These are phyloP conservation scores for Ogataea corticis DNA, from an alignment of 805 yeast genomes.

Conservation along the genomic window DNA sequence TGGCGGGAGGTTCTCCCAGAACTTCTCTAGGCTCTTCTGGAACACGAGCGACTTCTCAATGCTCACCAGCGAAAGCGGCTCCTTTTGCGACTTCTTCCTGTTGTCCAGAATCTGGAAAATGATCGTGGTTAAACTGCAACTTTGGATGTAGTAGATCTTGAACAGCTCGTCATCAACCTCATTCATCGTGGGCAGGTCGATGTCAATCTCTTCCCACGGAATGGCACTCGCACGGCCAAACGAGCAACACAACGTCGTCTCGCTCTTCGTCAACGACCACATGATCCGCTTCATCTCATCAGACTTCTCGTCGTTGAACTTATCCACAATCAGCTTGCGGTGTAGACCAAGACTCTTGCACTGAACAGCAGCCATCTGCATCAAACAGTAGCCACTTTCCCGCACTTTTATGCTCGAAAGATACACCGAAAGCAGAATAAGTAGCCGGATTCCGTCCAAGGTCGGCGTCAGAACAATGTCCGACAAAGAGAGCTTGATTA, in stretches of 20 bases:
- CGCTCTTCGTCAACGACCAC: conserved; percentile 47
- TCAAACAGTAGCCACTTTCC: conserved; percentile 49
- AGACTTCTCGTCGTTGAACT: conserved; percentile 34
- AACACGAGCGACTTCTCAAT: conserved; percentile 41
- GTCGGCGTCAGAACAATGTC: conserved; percentile 47
- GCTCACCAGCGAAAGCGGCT: conserved; percentile 41
- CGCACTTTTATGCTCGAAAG: conserved; percentile 45
- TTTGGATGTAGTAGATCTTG: conserved; percentile 35
- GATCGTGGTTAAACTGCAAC: conserved; percentile 38
- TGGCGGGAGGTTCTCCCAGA: conserved; percentile 37
- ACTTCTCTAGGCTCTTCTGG: conserved; percentile 36
- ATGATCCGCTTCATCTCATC: conserved; percentile 43
- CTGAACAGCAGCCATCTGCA: conserved; percentile 49
- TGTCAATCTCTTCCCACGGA: conserved; percentile 45
- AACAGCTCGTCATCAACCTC: conserved; percentile 34
- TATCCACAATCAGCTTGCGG: conserved; percentile 38
- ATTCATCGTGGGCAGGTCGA: conserved; percentile 37
- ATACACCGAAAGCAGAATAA: conserved; percentile 44
- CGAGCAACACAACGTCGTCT: conserved; percentile 41
- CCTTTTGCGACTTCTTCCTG: conserved; percentile 36
- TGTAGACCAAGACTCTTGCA: conserved; percentile 51
- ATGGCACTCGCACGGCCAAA: conserved; percentile 49
- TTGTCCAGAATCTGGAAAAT: conserved; percentile 42
- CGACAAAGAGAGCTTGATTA: conserved; percentile 42
- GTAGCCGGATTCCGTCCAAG: conserved; percentile 44